Conservation (phyloP, 2,329 filamentous ascomycete genomes). For the Chaetomium sp. region DNA sequence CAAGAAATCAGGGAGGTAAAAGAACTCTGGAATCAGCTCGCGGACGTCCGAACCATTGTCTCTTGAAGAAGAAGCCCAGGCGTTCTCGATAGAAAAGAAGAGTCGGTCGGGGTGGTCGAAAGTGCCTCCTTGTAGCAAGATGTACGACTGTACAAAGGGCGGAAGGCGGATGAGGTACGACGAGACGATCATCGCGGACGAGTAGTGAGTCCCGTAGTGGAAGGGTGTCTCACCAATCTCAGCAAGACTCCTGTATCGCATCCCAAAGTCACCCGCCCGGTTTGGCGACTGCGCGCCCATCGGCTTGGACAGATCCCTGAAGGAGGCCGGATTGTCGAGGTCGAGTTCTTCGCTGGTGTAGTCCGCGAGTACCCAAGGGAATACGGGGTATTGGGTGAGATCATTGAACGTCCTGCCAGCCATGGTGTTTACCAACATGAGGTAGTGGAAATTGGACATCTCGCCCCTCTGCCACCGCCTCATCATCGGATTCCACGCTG, state of each 20-base stretch:
- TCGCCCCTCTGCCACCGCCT: constrained; percentile 91
- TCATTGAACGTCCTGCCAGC: constrained; percentile 97
- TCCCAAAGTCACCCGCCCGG: constrained; percentile 76
- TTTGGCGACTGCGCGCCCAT: constrained; percentile 87
- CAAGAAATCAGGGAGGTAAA: constrained; percentile 92
- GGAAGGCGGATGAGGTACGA: constrained; percentile 94
- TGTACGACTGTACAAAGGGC: constrained; percentile 93
- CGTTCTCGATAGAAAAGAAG: constrained; percentile 88
- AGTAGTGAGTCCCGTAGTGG: constrained; percentile 98
- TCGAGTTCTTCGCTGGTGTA: constrained; percentile 94
- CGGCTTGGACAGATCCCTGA: constrained; percentile 89
- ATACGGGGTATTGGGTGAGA: constrained; percentile 95
- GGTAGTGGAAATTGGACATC: constrained; percentile 97
- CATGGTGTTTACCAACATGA: constrained; percentile 98
- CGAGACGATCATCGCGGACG: constrained; percentile 97
- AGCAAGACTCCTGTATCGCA: constrained; percentile 82
- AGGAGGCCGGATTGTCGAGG: constrained; percentile 78
- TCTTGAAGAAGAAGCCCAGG: constrained; percentile 86
- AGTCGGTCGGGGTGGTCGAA: constrained; percentile 96
- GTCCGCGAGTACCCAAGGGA: constrained; percentile 95
- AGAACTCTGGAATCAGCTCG: constrained; percentile 95
- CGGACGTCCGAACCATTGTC: constrained; percentile 93
- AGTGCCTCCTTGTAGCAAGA: constrained; percentile 89
- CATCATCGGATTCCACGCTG: constrained; percentile 79
- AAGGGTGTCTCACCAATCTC: constrained; percentile 94